Conservation (phyloP, 2,329 filamentous ascomycete species). For the Ophiostoma australiae region DNA sequence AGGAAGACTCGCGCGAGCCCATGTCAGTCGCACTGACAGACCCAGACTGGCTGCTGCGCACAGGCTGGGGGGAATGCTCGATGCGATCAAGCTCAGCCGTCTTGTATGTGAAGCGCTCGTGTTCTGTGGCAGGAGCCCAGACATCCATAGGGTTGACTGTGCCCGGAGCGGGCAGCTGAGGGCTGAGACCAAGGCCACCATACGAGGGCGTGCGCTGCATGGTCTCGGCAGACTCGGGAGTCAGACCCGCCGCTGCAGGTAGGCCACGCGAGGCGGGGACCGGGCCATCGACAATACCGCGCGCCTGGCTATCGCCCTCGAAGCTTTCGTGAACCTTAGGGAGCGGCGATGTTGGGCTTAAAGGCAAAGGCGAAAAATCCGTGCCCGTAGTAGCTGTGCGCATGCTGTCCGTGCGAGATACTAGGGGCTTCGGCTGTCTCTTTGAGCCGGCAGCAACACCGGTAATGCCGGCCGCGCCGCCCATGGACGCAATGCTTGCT, state of each 20-base stretch:
- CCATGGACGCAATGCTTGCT: constrained; percentile 23
- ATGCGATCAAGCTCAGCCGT: constrained; percentile 37
- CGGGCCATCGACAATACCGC: background rate
- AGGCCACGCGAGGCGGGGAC: background rate
- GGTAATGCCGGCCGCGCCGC: constrained; percentile 17
- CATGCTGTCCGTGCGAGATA: constrained; percentile 23
- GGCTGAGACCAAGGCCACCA: constrained; percentile 28
- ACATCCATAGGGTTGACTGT: constrained; percentile 53
- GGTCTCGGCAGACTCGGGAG: constrained; percentile 27
- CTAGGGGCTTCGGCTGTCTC: constrained; percentile 14
- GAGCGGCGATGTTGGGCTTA: constrained; percentile 28
- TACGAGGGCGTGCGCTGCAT: constrained; percentile 24
- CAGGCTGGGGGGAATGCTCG: constrained; percentile 27
- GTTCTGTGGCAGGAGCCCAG: constrained; percentile 42
- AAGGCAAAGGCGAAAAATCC: constrained; percentile 26
- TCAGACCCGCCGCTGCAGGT: constrained; percentile 10
- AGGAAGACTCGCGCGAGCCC: background rate
- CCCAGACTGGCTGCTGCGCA: background rate
- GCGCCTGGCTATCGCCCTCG: background rate
- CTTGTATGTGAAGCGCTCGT: constrained; percentile 35
- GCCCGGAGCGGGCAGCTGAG: constrained; percentile 38
- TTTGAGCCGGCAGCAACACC: constrained; percentile 17
- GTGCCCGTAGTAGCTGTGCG: constrained; percentile 3
- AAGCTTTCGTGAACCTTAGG: constrained; percentile 11
- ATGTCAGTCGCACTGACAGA: constrained; percentile 2